Conservation (phyloP, 2,329 filamentous ascomycete species). For the Endoconidiophora polonica region DNA sequence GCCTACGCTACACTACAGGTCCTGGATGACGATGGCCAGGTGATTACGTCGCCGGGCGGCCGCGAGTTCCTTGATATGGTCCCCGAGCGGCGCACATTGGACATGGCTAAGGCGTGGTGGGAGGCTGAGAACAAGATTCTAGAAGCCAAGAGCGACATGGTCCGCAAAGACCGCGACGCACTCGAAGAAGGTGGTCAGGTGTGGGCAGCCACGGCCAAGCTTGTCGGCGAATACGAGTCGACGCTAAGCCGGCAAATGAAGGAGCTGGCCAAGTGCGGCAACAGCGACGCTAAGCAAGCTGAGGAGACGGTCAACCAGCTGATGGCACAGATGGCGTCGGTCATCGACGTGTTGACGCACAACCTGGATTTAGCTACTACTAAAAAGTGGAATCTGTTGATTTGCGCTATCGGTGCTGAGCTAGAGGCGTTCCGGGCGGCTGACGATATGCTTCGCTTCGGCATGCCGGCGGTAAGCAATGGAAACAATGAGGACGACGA, state of each 20-base stretch:
- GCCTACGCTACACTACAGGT: conserved; percentile 19
- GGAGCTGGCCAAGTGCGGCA: conserved; percentile 14
- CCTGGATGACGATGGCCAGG: conserved; percentile 11
- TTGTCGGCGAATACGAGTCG: conserved; percentile 49
- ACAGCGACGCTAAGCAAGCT: conserved; percentile 15
- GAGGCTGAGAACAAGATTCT: conserved; percentile 42
- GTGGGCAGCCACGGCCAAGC: conserved; percentile 45
- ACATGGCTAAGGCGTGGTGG: conserved; percentile 59
- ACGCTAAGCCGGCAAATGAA: conserved; percentile 41
- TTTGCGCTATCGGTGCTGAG: conserved; percentile 61
- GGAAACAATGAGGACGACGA: conserved; percentile 7
- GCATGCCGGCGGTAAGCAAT: conserved; percentile 19
- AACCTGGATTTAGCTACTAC: conserved; percentile 38
- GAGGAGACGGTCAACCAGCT: conserved; percentile 29
- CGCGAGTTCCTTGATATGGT: conserved; percentile 43
- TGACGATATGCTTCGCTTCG: conserved; percentile 33
- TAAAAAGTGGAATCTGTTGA: conserved; percentile 55
- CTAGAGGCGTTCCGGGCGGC: conserved; percentile 49
- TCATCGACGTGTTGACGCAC: conserved; percentile 38
- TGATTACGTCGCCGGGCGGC: conserved; percentile 22
- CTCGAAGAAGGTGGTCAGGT: conserved; percentile 49
- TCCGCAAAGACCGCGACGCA: conserved; percentile 45
- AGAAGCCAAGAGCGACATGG: conserved; percentile 34
- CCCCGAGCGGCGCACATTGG: conserved; percentile 47
- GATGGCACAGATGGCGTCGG: conserved; percentile 37